Base-by-base conservation (phyloP, 2,329 filamentous ascomycete species). In the Diaporthe citrichinensis region DNA sequence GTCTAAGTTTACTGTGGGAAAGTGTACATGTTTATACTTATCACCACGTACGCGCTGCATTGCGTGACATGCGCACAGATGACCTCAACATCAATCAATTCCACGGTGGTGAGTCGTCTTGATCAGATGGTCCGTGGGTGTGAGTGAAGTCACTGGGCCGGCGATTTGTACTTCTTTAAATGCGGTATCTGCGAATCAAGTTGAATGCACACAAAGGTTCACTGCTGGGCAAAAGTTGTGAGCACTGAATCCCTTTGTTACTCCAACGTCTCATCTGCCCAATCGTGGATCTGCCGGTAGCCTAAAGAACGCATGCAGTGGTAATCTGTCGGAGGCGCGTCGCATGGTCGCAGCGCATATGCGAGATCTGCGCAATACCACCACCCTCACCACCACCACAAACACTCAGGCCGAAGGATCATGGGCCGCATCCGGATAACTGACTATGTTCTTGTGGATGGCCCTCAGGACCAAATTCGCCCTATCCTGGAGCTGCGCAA, bases 301-400 rank as follows among this genome's bases (percentile, higher is more conserved):
- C n/a, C 34, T 39, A 31, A 39, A 68, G 65, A 68, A 53, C 65
- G 20, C 44, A 46, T 68, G 46, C 46, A 68, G 31, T 39, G 46
- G 46, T 23, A 53, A 39, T 68, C 65, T 68, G 23, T 23, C 65
- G 12, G 34, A 68, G 41, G 55, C 31, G 69, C 55, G 39, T 59
- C 39, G 23, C 41, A 34, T 39, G 41, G 71, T 51, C 57, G 31
- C 57, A 53, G 57, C 58, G 58, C 65, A 68, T 68, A 68, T 68
- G 65, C 65, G 34, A 68, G 65, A 68, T 68, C 65, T 68, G 46
- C 65, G 34, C 34, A 23, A 68, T 36, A 53, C 46, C 65, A 68
- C 39, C 59, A 31, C 12, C 39, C 39, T 23, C 25, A 23, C 1
- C 59, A 31, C n/a, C 39, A 67, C 61, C 44, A 34, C 20, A 23